phyloP scores from a whole-genome alignment of 2,329 filamentous ascomycete species.

The Hymenoscyphus albidus region DNA sequence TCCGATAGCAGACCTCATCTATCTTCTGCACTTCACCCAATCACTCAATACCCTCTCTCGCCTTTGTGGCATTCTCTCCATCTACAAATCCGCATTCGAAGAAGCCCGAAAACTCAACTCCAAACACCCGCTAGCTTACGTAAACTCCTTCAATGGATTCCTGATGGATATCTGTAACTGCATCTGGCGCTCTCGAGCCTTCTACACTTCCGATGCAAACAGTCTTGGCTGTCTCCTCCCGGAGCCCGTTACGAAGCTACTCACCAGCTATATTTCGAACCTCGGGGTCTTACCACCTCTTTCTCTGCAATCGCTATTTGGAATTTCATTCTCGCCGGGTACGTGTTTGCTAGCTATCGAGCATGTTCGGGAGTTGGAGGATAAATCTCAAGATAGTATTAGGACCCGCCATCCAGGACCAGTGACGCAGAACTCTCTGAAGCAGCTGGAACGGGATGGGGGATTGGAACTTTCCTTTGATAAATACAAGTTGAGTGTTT shows the following conservation, averaged over 20 bases:
- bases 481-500: conserved; percentile 69
- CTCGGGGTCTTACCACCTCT: conserved; percentile 43
- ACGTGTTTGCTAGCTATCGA: conserved; percentile 53
- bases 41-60: conserved; percentile 63
- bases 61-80: conserved; percentile 64
- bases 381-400: conserved; percentile 44
- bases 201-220: conserved; percentile 61
- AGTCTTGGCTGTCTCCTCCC: conserved; percentile 51
- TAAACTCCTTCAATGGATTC: conserved; percentile 74
- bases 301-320: conserved; percentile 49
- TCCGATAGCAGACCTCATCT: conserved; percentile 64
- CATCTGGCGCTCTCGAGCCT: conserved; percentile 71
- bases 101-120: conserved; percentile 48
- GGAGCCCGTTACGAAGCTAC: conserved; percentile 40
- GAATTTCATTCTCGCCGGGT: conserved; percentile 55
- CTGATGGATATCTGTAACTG: conserved; percentile 86
- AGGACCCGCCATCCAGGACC: conserved; percentile 59
- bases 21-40: conserved; percentile 64
- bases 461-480: conserved; percentile 67
- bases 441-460: conserved; percentile 57
- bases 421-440: conserved; percentile 64
- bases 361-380: conserved; percentile 55
- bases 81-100: conserved; percentile 73
- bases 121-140: conserved; percentile 53
- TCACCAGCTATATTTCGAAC: conserved; percentile 47